phyloP scores from a whole-genome alignment of 345 rosid genomes.

The Limnanthes douglasii region DNA sequence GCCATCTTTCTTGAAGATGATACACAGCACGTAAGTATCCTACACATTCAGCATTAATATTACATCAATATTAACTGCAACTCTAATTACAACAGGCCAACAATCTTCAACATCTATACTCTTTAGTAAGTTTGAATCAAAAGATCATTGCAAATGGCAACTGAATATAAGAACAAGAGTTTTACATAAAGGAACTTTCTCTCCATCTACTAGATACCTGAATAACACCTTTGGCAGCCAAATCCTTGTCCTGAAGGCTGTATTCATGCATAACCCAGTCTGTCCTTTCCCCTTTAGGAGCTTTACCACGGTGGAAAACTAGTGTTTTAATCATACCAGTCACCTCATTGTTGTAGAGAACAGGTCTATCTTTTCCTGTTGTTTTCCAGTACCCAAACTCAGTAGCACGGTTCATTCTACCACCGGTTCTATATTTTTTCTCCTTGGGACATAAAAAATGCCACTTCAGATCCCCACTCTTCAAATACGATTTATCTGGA shows the following conservation, averaged over 20 bases:
- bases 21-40: conserved; percentile 46
- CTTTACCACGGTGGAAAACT: conserved; percentile 43
- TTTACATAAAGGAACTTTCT: background rate
- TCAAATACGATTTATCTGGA: conserved; percentile 22
- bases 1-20: conserved; percentile 50
- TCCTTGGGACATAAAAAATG: conserved; percentile 61
- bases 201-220: conserved; percentile 11
- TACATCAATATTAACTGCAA: too few relatives aligned
- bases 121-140: too few relatives aligned
- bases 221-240: conserved; percentile 18
- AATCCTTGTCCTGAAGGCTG: conserved; percentile 27
- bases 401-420: conserved; percentile 30
- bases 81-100: too few relatives aligned
- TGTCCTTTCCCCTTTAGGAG: conserved; percentile 34
- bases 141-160: too few relatives aligned
- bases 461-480: conserved; percentile 58
- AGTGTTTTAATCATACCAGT: conserved; percentile 56
- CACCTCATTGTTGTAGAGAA: conserved; percentile 16
- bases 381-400: conserved; percentile 60
- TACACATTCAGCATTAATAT: too few relatives aligned
- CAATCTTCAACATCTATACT: too few relatives aligned
- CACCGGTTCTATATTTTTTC: conserved; percentile 41
- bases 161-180: background rate
- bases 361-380: conserved; percentile 54
- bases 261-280: conserved; percentile 90